Conservation (phyloP, 257 asterid genomes). For the Forsythia suspensa region DNA sequence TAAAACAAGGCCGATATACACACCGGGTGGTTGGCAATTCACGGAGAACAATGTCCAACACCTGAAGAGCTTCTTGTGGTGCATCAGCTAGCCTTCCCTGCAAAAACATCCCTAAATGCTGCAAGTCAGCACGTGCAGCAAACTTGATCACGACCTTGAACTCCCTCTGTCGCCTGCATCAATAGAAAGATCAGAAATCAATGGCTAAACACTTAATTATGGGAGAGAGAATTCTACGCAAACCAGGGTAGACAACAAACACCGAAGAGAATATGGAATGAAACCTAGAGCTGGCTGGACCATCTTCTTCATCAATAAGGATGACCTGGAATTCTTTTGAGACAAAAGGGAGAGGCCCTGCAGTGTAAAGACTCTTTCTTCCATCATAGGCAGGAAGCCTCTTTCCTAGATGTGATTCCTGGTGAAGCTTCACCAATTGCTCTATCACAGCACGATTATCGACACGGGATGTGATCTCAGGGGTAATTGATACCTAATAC, state of each 20-base stretch:
- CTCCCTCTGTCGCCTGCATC: conserved; percentile 75
- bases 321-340: conserved; percentile 66
- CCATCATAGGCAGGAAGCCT: conserved; percentile 99
- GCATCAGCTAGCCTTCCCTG: conserved; percentile 95
- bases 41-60: conserved; percentile 89
- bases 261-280: neutral
- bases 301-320: conserved; percentile 80
- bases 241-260: neutral
- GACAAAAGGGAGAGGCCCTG: conserved; percentile 84
- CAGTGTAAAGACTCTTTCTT: conserved; percentile 90
- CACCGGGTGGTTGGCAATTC: conserved; percentile 83
- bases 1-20: neutral
- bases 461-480: conserved; percentile 80
- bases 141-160: conserved; percentile 82
- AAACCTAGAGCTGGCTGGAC: conserved; percentile 64
- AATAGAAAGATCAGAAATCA: conserved; percentile 6
- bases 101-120: conserved; percentile 84
- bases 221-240: neutral
- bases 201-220: neutral
- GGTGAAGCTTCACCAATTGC: conserved; percentile 63
- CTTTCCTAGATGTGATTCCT: conserved; percentile 76
- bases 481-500: conserved; percentile 71
- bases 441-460: conserved; percentile 92
- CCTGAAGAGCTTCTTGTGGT: conserved; percentile 96
- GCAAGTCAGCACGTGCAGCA: conserved; percentile 94